Evolutionary conservation across 2,329 filamentous ascomycete genomes (phyloP), one percentile per base, ranked within the genome.

Genomic region (Fusarium siculi): DNA sequence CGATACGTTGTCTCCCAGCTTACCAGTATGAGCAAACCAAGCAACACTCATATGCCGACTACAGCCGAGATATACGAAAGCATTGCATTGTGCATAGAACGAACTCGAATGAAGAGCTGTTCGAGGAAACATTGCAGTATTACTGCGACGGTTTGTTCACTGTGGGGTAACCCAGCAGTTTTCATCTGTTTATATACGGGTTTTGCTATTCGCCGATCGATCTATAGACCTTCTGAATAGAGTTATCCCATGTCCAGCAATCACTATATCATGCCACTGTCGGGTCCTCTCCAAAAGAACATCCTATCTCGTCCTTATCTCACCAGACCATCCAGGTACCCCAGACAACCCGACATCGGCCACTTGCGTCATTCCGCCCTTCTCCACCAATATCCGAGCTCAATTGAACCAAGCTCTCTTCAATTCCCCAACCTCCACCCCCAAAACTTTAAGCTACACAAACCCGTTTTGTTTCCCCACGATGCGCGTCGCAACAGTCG

Each of bases 321-420:
- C 14, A 12, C 25, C 9, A 8, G 30, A 23, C 60, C 42, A 65
- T 72, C 64, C 59, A 66, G 60, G 70, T 62, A 60, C 34, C 30
- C 10, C n/a, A 32, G 52, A 28, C 47, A 49, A 49, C 46, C 34
- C 70, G 70, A 74, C 58, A 72, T 74, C 71, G 71, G 71, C 58
- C 58, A 59, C 55, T 49, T 63, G 63, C 67, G 70, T 73, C 70
- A 73, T 72, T 54, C 57, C 46, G 62, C 42, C 15, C 42, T 66
- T 47, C 70, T 73, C 54, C 66, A 65, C 66, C 59, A 58, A 67
- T 56, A 61, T 57, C 61, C 43, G 54, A 72, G 56, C 70, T 67
- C 65, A 63, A 63, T 63, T 63, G 68, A 63, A 37, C 50, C 54
- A 25, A 70, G 66, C 68, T 72, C 37, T 21, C 36, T 42, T 49